Base-by-base conservation (phyloP, 2,329 filamentous ascomycete genomes). In the Alternaria solani region DNA sequence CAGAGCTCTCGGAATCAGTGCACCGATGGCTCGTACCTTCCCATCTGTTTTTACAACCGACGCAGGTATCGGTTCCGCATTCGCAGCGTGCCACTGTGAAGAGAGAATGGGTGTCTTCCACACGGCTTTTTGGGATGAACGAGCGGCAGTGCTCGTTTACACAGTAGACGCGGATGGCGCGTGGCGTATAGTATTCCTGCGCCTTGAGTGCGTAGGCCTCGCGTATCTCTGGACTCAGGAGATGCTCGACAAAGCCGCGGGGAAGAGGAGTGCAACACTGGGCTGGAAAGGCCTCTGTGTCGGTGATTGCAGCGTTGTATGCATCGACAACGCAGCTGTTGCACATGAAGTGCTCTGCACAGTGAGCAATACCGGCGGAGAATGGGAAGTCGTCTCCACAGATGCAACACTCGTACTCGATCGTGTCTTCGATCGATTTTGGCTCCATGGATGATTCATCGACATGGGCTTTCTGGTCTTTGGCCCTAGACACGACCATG, bases 31-130 rank as follows among this genome's bases (percentile, higher is more conserved):
- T 14, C 6, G 53, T 16, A 16, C 26, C 23, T 14, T 49, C n/a
- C 57, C 62, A 61, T 16, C 41, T 7, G n/a, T 14, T 16, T 32
- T 59, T 60, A 28, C 60, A 65, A 12, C 47, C 38, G 1, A 61
- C 53, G 20, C 57, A 65, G 8, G 59, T 63, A 8, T 20, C 20
- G 3, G 30, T 47, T 2, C 54, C 54, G 28, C 62, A 65, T 12
- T 12, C 30, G 12, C 58, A 61, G 11, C 25, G 14, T 1, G 39
- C 30, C 11, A 49, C 32, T 0, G 44, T 53, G 16, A 41, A 57
- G 0, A 30, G 26, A 12, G 16, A 14, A 14, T 49, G 20, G 6
- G 14, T 39, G 9, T 59, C 20, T 12, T 52, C 25, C 5, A 62
- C 51, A 14, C 26, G 16, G 7, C 12, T 12, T 34, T 20, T 16